These are phyloP conservation scores for Bullera alba DNA, from an alignment of 768 basidiomycete species.

Conservation along the genomic window DNA sequence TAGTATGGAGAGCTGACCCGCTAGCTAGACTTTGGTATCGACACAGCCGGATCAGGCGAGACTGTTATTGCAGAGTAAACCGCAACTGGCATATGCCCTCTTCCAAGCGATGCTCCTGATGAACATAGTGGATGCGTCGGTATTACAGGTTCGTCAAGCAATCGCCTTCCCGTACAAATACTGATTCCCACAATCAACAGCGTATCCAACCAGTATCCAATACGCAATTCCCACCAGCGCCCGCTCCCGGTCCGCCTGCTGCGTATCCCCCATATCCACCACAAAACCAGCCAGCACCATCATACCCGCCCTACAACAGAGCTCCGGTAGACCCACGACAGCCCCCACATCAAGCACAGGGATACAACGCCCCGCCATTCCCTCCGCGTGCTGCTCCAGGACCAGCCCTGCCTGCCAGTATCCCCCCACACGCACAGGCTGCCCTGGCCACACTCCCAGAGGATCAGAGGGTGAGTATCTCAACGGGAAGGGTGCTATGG, in stretches of 20 bases:
- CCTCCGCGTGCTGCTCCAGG: slow-evolving; percentile 8
- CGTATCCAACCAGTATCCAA: slow-evolving; percentile 20
- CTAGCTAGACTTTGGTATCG: slow-evolving; percentile 73
- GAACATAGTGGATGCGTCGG: slow-evolving; percentile 82
- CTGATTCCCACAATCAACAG: not conserved
- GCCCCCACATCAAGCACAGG: slow-evolving; percentile 28
- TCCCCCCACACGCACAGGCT: slow-evolving; percentile 24
- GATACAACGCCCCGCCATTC: slow-evolving; percentile 38
- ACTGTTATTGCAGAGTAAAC: slow-evolving; percentile 68
- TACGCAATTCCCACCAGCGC: slow-evolving; percentile 10
- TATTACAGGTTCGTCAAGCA: slow-evolving; percentile 59
- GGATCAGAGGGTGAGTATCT: slow-evolving; percentile 39
- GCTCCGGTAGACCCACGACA: slow-evolving; percentile 22
- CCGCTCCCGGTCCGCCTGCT: slow-evolving; percentile 24
- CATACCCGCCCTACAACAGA: slow-evolving; percentile 33
- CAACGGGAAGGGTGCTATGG: slow-evolving; percentile 5
- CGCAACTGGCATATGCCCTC: slow-evolving; percentile 90
- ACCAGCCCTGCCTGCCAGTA: slow-evolving; percentile 7
- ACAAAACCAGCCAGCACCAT: slow-evolving; percentile 4
- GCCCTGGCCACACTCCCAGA: slow-evolving; percentile 31
- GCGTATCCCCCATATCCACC: not conserved
- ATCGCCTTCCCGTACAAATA: not conserved
- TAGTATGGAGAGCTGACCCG: not conserved
- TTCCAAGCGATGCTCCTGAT: slow-evolving; percentile 90
- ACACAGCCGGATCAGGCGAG: slow-evolving; percentile 86